Conservation (phyloP, 1,139 yeast species). For the Blastobotrys petasosporus region DNA sequence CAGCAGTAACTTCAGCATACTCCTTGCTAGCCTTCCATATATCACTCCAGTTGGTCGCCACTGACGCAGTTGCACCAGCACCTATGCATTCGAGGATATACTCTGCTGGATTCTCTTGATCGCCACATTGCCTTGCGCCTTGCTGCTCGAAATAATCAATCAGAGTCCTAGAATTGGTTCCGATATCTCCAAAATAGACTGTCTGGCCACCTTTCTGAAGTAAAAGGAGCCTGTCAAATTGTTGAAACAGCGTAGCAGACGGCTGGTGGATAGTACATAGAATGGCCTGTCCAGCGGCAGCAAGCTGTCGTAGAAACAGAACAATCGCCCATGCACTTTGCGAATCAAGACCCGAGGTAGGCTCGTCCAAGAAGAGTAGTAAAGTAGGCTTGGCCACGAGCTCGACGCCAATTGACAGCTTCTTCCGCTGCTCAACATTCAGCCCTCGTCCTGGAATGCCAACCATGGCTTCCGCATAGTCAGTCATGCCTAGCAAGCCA, state of each 20-base stretch:
- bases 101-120: conserved; percentile 67
- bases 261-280: conserved; percentile 81
- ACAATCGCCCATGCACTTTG: conserved; percentile 84
- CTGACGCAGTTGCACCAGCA: conserved; percentile 66
- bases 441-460: conserved; percentile 55
- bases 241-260: conserved; percentile 64
- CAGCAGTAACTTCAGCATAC: conserved; percentile 29
- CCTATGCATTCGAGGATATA: conserved; percentile 74
- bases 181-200: conserved; percentile 73
- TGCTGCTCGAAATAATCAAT: conserved; percentile 61
- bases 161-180: conserved; percentile 51
- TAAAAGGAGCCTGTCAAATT: conserved; percentile 65
- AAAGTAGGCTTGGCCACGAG: conserved; percentile 78
- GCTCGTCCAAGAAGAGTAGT: conserved; percentile 76
- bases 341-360: conserved; percentile 88
- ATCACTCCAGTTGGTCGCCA: conserved; percentile 53
- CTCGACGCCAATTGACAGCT: conserved; percentile 81
- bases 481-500: conserved; percentile 47
- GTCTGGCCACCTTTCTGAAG: conserved; percentile 68
- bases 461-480: conserved; percentile 51
- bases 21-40: conserved; percentile 58
- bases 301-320: conserved; percentile 62
- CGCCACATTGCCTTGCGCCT: conserved; percentile 58
- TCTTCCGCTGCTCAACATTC: conserved; percentile 77
- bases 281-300: conserved; percentile 73